These are phyloP conservation scores for Medicago ruthenica DNA, from an alignment of 306 rosid genomes.

Conservation along the genomic window DNA sequence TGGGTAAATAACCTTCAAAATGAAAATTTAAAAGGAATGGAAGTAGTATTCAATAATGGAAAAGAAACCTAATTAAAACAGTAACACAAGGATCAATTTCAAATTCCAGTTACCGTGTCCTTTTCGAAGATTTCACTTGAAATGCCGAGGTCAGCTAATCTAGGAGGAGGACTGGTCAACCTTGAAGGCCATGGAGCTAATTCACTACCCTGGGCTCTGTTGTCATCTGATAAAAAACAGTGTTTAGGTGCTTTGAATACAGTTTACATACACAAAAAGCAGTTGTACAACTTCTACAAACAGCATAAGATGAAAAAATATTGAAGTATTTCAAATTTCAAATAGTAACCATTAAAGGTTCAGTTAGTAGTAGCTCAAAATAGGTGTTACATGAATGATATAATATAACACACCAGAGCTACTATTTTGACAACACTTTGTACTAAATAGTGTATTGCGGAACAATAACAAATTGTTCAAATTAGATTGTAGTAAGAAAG, in stretches of 20 bases:
- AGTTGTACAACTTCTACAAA: conserved; percentile 4
- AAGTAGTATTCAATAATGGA: background rate
- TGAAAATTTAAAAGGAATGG: background rate
- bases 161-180: conserved; percentile 86
- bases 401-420: background rate
- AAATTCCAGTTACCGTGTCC: conserved; percentile 69
- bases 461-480: background rate
- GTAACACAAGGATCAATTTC: conserved; percentile 27
- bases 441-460: background rate
- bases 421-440: background rate
- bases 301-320: conserved; percentile 19
- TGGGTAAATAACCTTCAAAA: no score
- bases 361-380: background rate
- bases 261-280: conserved; percentile 20
- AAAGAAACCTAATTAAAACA: conserved; percentile 10
- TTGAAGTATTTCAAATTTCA: background rate
- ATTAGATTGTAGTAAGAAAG: conserved; percentile 7
- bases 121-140: conserved; percentile 77
- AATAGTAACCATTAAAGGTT: conserved; percentile 5
- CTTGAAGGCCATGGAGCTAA: conserved; percentile 94
- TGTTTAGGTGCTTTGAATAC: conserved; percentile 31
- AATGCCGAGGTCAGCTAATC: conserved; percentile 88
- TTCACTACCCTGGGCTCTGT: conserved; percentile 78
- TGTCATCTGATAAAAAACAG: conserved; percentile 64
- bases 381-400: conserved; percentile 26